Evolutionary conservation across 169 alveolate species (phyloP).

Genomic region (Miamiensis avidus): DNA sequence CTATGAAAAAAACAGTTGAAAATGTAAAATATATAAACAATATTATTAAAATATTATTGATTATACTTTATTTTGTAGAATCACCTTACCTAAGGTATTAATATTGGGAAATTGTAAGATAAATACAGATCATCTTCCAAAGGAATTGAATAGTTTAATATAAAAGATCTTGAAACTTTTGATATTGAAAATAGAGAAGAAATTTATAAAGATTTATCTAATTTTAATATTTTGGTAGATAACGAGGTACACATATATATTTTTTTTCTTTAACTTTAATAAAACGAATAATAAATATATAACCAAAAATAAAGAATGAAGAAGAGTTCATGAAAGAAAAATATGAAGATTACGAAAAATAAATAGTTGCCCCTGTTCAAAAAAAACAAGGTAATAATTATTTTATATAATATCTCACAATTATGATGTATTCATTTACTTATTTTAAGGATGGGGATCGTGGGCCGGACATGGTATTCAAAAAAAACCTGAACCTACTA

Average conservation of each 20-base stretch:
- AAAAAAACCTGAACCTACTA: conserved; percentile 24
- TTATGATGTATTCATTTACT: neutral
- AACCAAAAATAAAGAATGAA: conserved; percentile 30
- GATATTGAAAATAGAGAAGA: conserved; percentile 26
- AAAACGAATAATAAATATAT: neutral
- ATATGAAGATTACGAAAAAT: conserved; percentile 36
- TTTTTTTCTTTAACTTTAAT: neutral
- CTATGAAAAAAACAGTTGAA: neutral
- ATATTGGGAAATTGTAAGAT: neutral
- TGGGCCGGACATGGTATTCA: conserved; percentile 49
- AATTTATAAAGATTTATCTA: conserved; percentile 30
- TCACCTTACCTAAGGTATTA: neutral
- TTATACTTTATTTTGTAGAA: neutral
- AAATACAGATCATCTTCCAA: too few relatives aligned
- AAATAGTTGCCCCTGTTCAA: conserved; percentile 27
- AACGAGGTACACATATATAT: conserved; percentile 22
- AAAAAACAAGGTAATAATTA: neutral
- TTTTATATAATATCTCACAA: too few relatives aligned
- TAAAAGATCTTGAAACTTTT: conserved; percentile 35
- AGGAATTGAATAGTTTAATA: conserved; percentile 2
- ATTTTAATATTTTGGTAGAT: conserved; percentile 39
- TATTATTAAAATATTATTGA: too few relatives aligned
- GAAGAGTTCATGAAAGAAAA: conserved; percentile 36
- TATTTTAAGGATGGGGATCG: conserved; percentile 49
- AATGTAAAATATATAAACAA: neutral